Evolutionary conservation across 2,329 filamentous ascomycete genomes (phyloP), one percentile per base, ranked within the genome.

Genomic region (Chaetomium olivaceum): DNA sequence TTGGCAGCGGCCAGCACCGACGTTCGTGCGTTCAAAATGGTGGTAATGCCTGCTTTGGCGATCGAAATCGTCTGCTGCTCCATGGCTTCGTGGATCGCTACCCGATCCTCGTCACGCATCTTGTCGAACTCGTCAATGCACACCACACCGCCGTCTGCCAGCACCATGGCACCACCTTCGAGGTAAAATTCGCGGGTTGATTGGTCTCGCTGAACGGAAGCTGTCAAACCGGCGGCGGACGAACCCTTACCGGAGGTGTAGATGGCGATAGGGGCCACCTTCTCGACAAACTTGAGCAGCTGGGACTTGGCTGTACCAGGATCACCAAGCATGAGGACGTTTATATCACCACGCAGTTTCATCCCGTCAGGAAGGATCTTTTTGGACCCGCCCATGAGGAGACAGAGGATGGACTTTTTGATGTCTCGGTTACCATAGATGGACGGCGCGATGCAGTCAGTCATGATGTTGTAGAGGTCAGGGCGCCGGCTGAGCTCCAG

Each of bases 91-190:
- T 99, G 95, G 71, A 99, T 99, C 1, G 95, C 95, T 7, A 98
- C 95, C 72, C 95, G 87, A 73, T 99, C 95, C 77, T 99, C 95
- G 76, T 99, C 95, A 68, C 95, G 87, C 95, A 99, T 99, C 83
- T 99, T 99, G 81, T 99, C 95, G 75, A 99, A 99, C 79, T 99
- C 95, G 75, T 99, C 95, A 72, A 99, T 99, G 78, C 95, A 98
- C 11, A 98, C 95, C 0, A 98, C 94, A 73, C 95, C 95, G 2
- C 93, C 93, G 71, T 99, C 95, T 4, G 95, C 95, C 21, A 99
- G 87, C 3, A 99, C 95, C 95, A 99, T 98, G 36, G 95, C 95
- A 79, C 95, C 95, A 56, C 95, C 95, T 82, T 99, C 95, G 0
- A 99, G 87, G 74, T 98, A 99, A 78, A 99, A 99, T 76, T 99